Base-by-base conservation (phyloP, 345 rosid species). In the Trapa bicornis region DNA sequence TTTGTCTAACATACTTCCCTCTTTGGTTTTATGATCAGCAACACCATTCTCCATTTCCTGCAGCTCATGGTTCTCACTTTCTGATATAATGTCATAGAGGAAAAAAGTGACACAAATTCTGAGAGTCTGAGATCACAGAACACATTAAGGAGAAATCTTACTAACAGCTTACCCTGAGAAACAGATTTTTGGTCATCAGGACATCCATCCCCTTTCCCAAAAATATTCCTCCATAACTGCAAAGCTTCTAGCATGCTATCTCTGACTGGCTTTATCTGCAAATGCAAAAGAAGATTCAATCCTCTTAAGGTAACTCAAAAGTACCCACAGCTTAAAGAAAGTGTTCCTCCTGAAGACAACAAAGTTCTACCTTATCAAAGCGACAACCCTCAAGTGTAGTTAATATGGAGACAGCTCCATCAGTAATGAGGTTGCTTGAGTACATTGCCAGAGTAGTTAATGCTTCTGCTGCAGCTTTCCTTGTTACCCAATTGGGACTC, bases 391-490 rank as follows among this genome's bases (percentile, higher is more conserved):
- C 98, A 64, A 91, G 96, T 61, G 75, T 76, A 8, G 84, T 77
- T 65, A 95, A 67, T 0, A 92, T 95, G 65, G 89, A 85, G 71
- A 85, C 82, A 57, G 82, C 74, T 71, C 73, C 83, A 67, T 89
- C 98, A 61, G 84, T 71, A 43, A 89, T 71, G 79, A 91, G 77
- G 79, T 72, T 53, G 72, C 86, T 87, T 67, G 98, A 95, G 81
- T 91, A 90, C 74, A 81, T 74, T 38, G 91, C 99, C 70, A 95
- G 62, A 69, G 92, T 75, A 79, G 50, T 83, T 75, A 95, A 77
- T 61, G 94, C 76, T 79, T 95, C 99, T 69, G 96, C 89, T 65
- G 97, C 96, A 70, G 99, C 98, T 77, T 95, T 95, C 15, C 99
- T 89, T 37, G 96, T 89, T 5, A 81, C 92, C 99, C 98, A 95